Percentiles rank a stretch among this genome's conserved stretches.
Evolutionary conservation across 1,284 basidiomycete genomes (phyloP).

Genomic region (Ganoderma sinense): DNA sequence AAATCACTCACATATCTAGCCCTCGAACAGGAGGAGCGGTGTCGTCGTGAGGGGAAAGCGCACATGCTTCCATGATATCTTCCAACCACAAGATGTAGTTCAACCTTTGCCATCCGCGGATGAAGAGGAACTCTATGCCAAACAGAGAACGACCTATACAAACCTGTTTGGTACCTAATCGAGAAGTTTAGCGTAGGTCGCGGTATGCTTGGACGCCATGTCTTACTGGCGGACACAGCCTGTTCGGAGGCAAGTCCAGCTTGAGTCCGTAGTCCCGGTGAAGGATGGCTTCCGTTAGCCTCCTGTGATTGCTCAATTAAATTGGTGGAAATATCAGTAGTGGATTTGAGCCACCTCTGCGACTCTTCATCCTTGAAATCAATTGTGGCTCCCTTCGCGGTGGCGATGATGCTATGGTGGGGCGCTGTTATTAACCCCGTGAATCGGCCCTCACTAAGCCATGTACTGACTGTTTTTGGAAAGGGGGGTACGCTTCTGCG

Average conservation of each 20-base stretch:
- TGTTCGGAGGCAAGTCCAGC: conserved; percentile 68
- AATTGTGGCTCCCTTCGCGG: conserved; percentile 54
- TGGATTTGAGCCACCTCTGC: conserved; percentile 58
- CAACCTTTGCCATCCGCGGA: conserved; percentile 52
- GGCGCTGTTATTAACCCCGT: background rate
- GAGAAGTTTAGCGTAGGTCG: background rate
- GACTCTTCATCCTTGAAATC: conserved; percentile 78
- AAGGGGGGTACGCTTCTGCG: conserved; percentile 62
- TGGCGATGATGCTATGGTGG: conserved; percentile 41
- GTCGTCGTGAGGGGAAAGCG: conserved; percentile 7
- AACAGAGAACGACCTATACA: background rate
- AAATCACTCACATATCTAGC: conserved; percentile 60
- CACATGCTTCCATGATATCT: conserved; percentile 52
- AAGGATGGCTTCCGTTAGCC: conserved; percentile 80
- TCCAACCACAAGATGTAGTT: conserved; percentile 84
- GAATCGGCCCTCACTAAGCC: background rate
- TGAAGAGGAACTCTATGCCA: background rate
- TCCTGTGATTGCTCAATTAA: conserved; percentile 48
- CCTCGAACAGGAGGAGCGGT: conserved; percentile 40
- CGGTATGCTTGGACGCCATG: background rate
- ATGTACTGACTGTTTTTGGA: conserved; percentile 66
- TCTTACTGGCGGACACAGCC: conserved; percentile 86
- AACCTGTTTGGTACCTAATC: conserved; percentile 76
- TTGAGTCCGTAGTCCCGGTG: conserved; percentile 76
- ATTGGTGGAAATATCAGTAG: background rate